These are phyloP conservation scores for Paracoccidioides brasiliensis DNA, from an alignment of 2,329 filamentous ascomycete species.

Conservation along the genomic window DNA sequence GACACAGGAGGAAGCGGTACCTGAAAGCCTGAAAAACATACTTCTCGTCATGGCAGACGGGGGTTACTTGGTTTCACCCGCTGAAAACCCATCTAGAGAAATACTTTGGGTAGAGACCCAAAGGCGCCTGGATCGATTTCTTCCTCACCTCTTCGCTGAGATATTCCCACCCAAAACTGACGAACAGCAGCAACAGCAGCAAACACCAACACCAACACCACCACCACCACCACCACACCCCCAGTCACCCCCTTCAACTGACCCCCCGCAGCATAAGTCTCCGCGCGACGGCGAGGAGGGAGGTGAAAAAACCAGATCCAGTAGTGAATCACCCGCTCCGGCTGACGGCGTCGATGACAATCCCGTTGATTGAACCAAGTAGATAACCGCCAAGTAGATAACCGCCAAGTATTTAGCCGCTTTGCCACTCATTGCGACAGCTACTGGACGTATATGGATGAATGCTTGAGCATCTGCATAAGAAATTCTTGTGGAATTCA, in stretches of 20 bases:
- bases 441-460: background rate
- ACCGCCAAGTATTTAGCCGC: background rate
- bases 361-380: background rate
- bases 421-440: background rate
- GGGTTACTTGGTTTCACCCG: slow-evolving; percentile 64
- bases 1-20: slow-evolving; percentile 75
- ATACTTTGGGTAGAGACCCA: slow-evolving; percentile 49
- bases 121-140: slow-evolving; percentile 46
- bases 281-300: background rate
- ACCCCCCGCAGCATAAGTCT: background rate
- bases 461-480: too few relatives aligned
- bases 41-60: slow-evolving; percentile 88
- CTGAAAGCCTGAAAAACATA: slow-evolving; percentile 92
- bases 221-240: background rate
- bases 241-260: background rate
- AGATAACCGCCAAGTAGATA: too few relatives aligned
- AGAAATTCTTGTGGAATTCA: background rate
- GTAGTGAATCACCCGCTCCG: background rate
- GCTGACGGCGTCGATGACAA: background rate
- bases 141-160: slow-evolving; percentile 46
- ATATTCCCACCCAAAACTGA: slow-evolving; percentile 37
- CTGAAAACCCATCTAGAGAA: slow-evolving; percentile 36
- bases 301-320: background rate
- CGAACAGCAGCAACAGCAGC: background rate
- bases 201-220: background rate